A percentile compares a stretch with the other conserved stretches of the same genome.
phyloP scores from a whole-genome alignment of 2,329 filamentous ascomycete genomes.

The Parastagonospora avenae region DNA sequence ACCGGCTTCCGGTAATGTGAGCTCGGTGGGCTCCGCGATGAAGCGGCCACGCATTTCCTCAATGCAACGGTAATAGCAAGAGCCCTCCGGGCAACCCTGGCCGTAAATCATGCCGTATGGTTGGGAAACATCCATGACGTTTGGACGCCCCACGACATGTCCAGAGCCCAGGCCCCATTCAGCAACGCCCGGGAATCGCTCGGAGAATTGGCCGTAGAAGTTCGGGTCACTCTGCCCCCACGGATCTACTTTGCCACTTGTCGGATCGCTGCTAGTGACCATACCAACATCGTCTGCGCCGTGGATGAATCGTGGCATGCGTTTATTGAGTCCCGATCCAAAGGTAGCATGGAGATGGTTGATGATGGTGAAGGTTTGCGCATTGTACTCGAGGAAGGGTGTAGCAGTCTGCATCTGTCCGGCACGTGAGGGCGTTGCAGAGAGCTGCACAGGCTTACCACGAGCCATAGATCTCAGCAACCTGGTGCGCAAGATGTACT shows the following conservation, averaged over 20 bases:
- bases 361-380: conserved; percentile 77
- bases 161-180: conserved; percentile 81
- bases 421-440: conserved; percentile 58
- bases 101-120: conserved; percentile 82
- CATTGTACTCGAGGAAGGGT: conserved; percentile 83
- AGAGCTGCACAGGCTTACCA: conserved; percentile 72
- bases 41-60: conserved; percentile 80
- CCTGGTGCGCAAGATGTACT: conserved; percentile 86
- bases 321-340: conserved; percentile 68
- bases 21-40: conserved; percentile 65
- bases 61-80: conserved; percentile 74
- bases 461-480: conserved; percentile 79
- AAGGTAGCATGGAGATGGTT: conserved; percentile 83
- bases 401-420: conserved; percentile 68
- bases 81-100: conserved; percentile 84
- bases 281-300: conserved; percentile 78
- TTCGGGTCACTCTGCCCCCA: conserved; percentile 83
- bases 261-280: conserved; percentile 82
- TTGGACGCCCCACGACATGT: conserved; percentile 74
- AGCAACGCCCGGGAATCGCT: conserved; percentile 73
- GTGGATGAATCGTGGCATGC: conserved; percentile 79
- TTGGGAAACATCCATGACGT: conserved; percentile 90
- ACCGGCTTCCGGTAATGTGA: conserved; percentile 68
- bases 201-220: conserved; percentile 76
- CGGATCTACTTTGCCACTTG: conserved; percentile 72